Conservation (phyloP, 2,329 filamentous ascomycete genomes). For the Calonectria montana region DNA sequence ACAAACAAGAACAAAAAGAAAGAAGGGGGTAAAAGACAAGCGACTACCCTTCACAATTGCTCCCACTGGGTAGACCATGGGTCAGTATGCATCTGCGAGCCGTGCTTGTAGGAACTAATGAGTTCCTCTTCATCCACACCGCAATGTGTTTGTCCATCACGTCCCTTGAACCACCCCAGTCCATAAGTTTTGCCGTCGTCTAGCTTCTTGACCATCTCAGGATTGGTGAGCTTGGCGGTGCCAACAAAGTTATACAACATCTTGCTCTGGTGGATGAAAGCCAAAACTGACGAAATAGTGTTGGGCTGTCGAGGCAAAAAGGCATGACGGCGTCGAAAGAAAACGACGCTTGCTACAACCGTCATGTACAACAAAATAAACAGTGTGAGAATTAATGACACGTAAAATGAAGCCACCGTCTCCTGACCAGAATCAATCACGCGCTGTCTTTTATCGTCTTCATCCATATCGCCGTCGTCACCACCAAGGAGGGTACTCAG, state of each 20-base stretch:
- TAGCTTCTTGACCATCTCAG: conserved; percentile 71
- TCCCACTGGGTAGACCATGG: conserved; percentile 63
- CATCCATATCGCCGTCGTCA: conserved; percentile 15
- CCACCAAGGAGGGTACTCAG: conserved; percentile 23
- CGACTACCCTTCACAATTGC: conserved; percentile 37
- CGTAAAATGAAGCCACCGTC: conserved; percentile 72
- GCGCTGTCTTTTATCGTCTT: conserved; percentile 33
- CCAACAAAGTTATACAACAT: conserved; percentile 83
- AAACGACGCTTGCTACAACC: conserved; percentile 68
- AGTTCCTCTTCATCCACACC: conserved; percentile 84
- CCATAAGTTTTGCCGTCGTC: conserved; percentile 74
- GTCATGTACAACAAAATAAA: conserved; percentile 75
- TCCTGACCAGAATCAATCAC: conserved; percentile 63
- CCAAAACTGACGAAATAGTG: conserved; percentile 80
- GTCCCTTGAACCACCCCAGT: conserved; percentile 79
- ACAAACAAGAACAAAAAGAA: background rate
- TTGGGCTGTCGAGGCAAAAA: conserved; percentile 84
- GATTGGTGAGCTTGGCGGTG: conserved; percentile 71
- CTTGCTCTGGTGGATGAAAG: conserved; percentile 83
- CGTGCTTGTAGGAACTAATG: conserved; percentile 73
- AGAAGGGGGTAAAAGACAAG: background rate
- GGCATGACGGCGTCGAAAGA: conserved; percentile 71
- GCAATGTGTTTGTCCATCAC: conserved; percentile 79
- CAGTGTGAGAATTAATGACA: conserved; percentile 70
- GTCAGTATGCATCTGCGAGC: conserved; percentile 59